phyloP scores from a whole-genome alignment of 2,329 filamentous ascomycete genomes.

The Venturia pyrina region DNA sequence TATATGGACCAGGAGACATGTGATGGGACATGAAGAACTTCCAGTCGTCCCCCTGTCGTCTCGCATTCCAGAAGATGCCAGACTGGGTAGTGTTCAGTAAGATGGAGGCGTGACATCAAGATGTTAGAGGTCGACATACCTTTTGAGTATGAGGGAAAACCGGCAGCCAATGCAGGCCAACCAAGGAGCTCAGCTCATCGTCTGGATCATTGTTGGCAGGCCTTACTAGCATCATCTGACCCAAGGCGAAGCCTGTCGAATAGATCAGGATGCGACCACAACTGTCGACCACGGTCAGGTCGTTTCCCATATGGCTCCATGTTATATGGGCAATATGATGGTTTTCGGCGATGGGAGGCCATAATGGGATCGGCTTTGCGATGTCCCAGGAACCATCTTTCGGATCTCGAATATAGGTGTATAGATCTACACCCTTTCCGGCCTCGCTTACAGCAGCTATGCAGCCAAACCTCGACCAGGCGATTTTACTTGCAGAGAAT shows the following conservation, averaged over 20 bases:
- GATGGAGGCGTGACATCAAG: constrained; percentile 16
- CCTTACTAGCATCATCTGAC: constrained; percentile 55
- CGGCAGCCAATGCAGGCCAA: constrained; percentile 76
- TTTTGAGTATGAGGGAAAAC: constrained; percentile 32
- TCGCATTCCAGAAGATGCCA: constrained; percentile 30
- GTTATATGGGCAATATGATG: constrained; percentile 67
- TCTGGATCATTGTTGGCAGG: constrained; percentile 56
- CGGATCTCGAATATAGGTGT: constrained; percentile 59
- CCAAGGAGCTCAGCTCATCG: constrained; percentile 66
- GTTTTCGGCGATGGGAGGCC: constrained; percentile 47
- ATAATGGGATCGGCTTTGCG: constrained; percentile 44
- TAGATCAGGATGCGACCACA: constrained; percentile 69
- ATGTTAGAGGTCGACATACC: constrained; percentile 16
- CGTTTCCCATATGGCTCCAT: constrained; percentile 68
- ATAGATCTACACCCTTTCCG: constrained; percentile 59
- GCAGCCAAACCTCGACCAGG: constrained; percentile 81
- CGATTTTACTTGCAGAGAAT: constrained; percentile 50
- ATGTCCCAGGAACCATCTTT: constrained; percentile 66
- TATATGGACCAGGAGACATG: constrained; percentile 59
- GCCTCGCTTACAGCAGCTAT: constrained; percentile 72
- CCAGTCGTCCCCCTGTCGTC: constrained; percentile 43
- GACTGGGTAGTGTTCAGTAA: constrained; percentile 19
- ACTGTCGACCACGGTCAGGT: constrained; percentile 74
- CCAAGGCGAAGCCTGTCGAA: constrained; percentile 60
- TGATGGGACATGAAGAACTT: constrained; percentile 58